Evolutionary conservation across 2,329 filamentous ascomycete species (phyloP).

Genomic region (Penicillium sp.): DNA sequence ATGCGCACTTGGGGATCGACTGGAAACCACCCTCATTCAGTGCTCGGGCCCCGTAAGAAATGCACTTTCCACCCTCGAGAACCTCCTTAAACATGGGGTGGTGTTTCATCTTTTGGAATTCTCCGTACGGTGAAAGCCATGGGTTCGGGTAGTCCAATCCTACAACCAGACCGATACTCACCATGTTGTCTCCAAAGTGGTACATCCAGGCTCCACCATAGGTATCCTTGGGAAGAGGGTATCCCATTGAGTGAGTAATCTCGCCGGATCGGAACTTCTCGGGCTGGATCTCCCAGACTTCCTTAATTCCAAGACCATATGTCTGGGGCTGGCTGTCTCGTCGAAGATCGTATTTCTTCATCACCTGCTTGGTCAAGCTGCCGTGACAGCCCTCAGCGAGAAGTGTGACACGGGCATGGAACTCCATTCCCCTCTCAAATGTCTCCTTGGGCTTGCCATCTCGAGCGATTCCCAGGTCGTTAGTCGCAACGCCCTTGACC

Average conservation of each 20-base stretch:
- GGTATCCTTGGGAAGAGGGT: conserved; percentile 80
- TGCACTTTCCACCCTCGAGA: conserved; percentile 94
- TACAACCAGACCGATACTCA: conserved; percentile 85
- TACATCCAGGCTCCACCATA: conserved; percentile 99
- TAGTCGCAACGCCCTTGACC: conserved; percentile 91
- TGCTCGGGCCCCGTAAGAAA: conserved; percentile 90
- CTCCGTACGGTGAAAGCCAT: conserved; percentile 90
- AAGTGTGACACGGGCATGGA: conserved; percentile 85
- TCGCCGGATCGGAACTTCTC: conserved; percentile 87
- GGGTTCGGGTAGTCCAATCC: conserved; percentile 95
- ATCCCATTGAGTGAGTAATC: conserved; percentile 87
- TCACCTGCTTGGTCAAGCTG: conserved; percentile 89
- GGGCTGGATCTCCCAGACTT: conserved; percentile 94
- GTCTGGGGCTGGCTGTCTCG: conserved; percentile 90
- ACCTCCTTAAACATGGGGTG: conserved; percentile 85
- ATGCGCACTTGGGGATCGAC: conserved; percentile 94
- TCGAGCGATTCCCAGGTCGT: conserved; percentile 81
- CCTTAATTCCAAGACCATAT: conserved; percentile 90
- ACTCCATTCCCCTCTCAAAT: conserved; percentile 98
- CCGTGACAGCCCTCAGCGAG: conserved; percentile 96
- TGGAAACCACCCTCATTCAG: conserved; percentile 95
- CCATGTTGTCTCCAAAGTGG: conserved; percentile 96
- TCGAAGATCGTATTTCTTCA: conserved; percentile 88
- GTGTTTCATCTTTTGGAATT: conserved; percentile 98
- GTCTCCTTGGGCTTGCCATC: conserved; percentile 81